These are phyloP conservation scores for Paracoccidioides lutzii DNA, from an alignment of 2,329 filamentous ascomycete genomes.

Conservation along the genomic window DNA sequence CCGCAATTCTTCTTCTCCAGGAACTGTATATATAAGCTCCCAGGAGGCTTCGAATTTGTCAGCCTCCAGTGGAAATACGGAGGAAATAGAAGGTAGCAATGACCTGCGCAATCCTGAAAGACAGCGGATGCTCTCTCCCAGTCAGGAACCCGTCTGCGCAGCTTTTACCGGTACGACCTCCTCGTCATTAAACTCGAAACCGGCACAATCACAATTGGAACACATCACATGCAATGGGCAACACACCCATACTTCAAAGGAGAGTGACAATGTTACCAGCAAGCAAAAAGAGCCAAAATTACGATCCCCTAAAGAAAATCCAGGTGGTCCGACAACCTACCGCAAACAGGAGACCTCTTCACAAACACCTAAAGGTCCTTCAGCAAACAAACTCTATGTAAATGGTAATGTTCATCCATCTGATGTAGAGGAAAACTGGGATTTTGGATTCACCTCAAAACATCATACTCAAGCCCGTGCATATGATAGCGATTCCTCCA, in stretches of 20 bases:
- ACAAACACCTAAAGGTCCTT: neutral
- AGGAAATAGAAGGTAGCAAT: neutral
- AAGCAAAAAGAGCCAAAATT: neutral
- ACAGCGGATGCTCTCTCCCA: neutral
- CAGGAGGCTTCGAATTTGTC: neutral
- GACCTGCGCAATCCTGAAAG: neutral
- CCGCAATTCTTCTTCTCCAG: neutral
- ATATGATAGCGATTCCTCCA: conserved; percentile 54
- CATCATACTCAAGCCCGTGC: conserved; percentile 39
- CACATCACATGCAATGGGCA: neutral
- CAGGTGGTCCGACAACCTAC: neutral
- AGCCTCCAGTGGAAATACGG: neutral
- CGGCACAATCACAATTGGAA: neutral
- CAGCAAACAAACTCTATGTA: neutral
- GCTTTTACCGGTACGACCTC: neutral
- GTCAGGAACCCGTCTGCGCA: neutral
- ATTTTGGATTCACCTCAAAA: neutral
- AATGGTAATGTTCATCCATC: neutral
- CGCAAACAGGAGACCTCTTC: neutral
- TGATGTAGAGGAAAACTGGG: neutral
- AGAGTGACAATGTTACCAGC: neutral
- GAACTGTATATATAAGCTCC: neutral
- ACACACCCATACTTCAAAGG: neutral
- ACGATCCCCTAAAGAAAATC: neutral
- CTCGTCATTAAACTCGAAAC: neutral